Evolutionary conservation across 805 yeast genomes (phyloP).

Genomic region (Kodamaea jinghongensis): DNA sequence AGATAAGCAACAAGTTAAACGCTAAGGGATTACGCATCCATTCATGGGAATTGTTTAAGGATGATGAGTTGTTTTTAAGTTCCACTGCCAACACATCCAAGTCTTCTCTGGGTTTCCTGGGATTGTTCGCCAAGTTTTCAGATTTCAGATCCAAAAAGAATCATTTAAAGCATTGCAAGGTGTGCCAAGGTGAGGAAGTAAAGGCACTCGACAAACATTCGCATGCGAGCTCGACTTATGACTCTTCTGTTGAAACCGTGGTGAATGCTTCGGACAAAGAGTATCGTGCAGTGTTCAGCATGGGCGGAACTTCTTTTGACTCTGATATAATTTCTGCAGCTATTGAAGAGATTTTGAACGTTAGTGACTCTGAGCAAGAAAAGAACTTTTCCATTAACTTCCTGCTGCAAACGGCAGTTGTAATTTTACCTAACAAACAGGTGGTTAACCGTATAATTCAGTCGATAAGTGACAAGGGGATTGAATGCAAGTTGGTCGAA

Average conservation of each 20-base stretch:
- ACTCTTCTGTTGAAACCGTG: constrained; percentile 23
- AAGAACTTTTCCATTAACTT: constrained; percentile 49
- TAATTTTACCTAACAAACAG: constrained; percentile 51
- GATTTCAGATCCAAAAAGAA: constrained; percentile 17
- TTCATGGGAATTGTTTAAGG: constrained; percentile 30
- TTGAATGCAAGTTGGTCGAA: constrained; percentile 52
- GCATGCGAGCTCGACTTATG: constrained; percentile 5
- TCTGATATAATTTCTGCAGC: constrained; percentile 20
- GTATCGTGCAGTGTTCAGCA: constrained; percentile 49
- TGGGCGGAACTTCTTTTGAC: constrained; percentile 33
- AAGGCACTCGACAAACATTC: constrained; percentile 10
- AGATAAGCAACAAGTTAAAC: constrained; percentile 24
- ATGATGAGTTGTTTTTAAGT: constrained; percentile 13
- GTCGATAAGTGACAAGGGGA: constrained; percentile 31
- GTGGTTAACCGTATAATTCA: constrained; percentile 32
- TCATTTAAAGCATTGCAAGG: constrained; percentile 43
- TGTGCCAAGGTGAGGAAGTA: constrained; percentile 27
- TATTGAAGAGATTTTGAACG: constrained; percentile 24
- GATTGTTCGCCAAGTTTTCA: constrained; percentile 16
- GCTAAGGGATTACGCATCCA: constrained; percentile 36
- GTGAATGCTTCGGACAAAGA: constrained; percentile 26
- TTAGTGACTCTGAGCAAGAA: constrained; percentile 15
- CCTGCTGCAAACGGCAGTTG: constrained; percentile 51
- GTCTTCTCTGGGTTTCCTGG: constrained; percentile 15
- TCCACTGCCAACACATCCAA: constrained; percentile 11